Evolutionary conservation across 2,329 filamentous ascomycete species (phyloP).

Genomic region (Gnomoniopsis smithogilvyi): DNA sequence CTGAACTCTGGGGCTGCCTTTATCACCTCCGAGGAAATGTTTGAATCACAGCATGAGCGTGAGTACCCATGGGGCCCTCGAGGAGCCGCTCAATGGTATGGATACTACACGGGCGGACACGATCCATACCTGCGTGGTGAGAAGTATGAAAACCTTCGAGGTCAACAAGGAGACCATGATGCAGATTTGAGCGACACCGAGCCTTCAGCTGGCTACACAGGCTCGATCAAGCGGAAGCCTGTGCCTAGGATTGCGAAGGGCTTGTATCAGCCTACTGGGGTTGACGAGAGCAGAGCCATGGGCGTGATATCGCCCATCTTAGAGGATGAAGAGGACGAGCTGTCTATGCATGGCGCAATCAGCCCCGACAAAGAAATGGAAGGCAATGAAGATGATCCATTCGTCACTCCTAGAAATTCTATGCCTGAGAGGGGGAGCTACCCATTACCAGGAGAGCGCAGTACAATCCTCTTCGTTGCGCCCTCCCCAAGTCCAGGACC

Average conservation of each 20-base stretch:
- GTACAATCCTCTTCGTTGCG: constrained; percentile 25
- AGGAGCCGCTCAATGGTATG: constrained; percentile 31
- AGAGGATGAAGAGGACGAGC: constrained; percentile 55
- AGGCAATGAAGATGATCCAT: constrained; percentile 39
- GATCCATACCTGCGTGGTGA: constrained; percentile 38
- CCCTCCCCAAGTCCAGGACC: constrained; percentile 34
- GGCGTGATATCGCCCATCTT: constrained; percentile 54
- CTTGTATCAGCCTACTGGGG: constrained; percentile 32
- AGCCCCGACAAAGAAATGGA: constrained; percentile 19
- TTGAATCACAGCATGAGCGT: constrained; percentile 34
- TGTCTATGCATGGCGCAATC: constrained; percentile 21
- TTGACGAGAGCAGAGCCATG: constrained; percentile 24
- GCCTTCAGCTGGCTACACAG: constrained; percentile 16
- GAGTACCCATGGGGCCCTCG: constrained; percentile 29
- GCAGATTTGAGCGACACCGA: constrained; percentile 41
- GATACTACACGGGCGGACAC: constrained; percentile 37
- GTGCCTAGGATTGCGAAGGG: constrained; percentile 30
- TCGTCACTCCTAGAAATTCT: constrained; percentile 40
- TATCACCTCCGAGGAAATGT: constrained; percentile 40
- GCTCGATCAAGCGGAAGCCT: constrained; percentile 25
- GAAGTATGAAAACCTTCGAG: constrained; percentile 48
- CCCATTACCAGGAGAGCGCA: neutral
- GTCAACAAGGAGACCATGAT: constrained; percentile 21
- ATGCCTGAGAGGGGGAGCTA: constrained; percentile 21
- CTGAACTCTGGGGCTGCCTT: constrained; percentile 11